Base-by-base conservation (phyloP, 2,329 filamentous ascomycete species). In the Phaeomoniella chlamydospora region DNA sequence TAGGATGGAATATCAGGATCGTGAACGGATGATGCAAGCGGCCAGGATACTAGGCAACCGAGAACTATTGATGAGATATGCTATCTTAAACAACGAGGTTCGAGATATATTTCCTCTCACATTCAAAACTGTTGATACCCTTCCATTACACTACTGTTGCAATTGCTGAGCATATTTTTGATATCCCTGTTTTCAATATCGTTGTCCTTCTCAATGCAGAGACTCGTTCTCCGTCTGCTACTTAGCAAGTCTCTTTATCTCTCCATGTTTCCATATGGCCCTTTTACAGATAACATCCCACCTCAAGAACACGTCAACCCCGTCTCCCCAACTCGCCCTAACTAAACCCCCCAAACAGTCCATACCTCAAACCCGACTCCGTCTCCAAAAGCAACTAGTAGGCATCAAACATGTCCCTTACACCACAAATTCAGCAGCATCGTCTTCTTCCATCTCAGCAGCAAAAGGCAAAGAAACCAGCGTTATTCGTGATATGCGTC, bases 1-100 rank as follows among this genome's bases (percentile, higher is more conserved):
- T n/a, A 26, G 22, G n/a, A 26, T 26, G 22, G 22, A 26, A n/a
- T 26, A 26, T 26, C 22, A 26, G n/a, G 22, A 26, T 9, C 45
- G 50, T 3, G 47, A 55, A 39, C 30, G 34, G 6, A 41, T 56
- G 2, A 42, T 51, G 14, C 43, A 52, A 29, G 57, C 57, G 1
- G 53, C 49, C 0, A 34, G 40, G 12, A 51, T 58, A 19, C 38
- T 60, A 2, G 52, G 52, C 30, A 56, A 45, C 33, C 43, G 43
- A 6, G 58, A 61, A 41, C 42, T 58, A 51, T 34, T 60, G 22
- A 47, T 57, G 9, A 57, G 56, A 54, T 49, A 48, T 31, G 42
- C 48, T 18, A 41, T 37, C 5, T 46, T 39, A 16, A 33, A 53
- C 34, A 48, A 56, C 18, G 56, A 60, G 52, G 56, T 58, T 9